These are phyloP conservation scores for Oryza nivara DNA, from an alignment of 176 grass and related monocot genomes.

Conservation along the genomic window DNA sequence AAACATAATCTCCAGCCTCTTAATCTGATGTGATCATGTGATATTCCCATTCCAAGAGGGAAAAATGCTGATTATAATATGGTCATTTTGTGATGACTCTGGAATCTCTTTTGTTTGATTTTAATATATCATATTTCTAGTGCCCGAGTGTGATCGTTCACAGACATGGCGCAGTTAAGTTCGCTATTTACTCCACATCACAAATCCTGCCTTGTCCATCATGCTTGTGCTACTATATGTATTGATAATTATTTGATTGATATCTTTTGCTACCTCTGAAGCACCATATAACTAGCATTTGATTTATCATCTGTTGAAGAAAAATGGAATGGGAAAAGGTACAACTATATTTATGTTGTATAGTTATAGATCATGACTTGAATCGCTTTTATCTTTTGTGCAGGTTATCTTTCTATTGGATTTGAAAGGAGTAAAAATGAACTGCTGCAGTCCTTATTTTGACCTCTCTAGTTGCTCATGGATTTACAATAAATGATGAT, in stretches of 20 bases:
- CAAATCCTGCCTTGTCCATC: background rate
- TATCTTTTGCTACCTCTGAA: background rate
- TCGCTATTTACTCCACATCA: background rate
- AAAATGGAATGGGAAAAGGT: background rate
- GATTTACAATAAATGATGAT: slow-evolving; percentile 49
- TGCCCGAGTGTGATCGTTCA: background rate
- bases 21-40: background rate
- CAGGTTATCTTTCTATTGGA: slow-evolving; percentile 40
- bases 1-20: background rate
- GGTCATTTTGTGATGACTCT: background rate
- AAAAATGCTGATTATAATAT: background rate
- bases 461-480: slow-evolving; percentile 37
- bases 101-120: slow-evolving; percentile 15
- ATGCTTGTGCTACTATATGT: background rate
- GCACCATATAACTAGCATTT: background rate
- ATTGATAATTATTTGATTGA: background rate
- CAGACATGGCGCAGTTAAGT: background rate
- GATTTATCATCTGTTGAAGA: background rate
- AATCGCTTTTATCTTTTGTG: background rate
- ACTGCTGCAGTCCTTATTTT: slow-evolving; percentile 30
- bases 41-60: background rate
- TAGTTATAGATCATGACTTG: slow-evolving; percentile 14
- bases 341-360: background rate
- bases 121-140: background rate
- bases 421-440: slow-evolving; percentile 27